Conservation (phyloP, 2,329 filamentous ascomycete species). For the Apiospora marii region DNA sequence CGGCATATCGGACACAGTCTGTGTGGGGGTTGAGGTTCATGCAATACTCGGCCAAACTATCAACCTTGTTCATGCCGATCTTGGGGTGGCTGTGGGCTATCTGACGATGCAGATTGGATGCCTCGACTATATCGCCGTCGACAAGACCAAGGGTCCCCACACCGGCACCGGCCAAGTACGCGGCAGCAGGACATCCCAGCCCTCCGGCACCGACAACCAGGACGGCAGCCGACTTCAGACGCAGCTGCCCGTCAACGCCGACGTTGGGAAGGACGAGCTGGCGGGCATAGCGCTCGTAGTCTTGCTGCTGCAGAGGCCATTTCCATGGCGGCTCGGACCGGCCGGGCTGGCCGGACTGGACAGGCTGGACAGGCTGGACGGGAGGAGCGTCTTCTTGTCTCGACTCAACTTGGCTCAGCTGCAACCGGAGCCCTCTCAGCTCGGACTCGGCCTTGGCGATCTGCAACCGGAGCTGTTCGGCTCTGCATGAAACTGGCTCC, state of each 20-base stretch:
- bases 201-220: conserved; percentile 89
- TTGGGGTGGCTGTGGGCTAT: conserved; percentile 77
- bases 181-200: conserved; percentile 87
- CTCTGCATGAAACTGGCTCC: conserved; percentile 38
- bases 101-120: conserved; percentile 92
- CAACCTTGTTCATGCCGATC: conserved; percentile 80
- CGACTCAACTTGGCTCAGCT: conserved; percentile 53
- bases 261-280: conserved; percentile 89
- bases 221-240: conserved; percentile 73
- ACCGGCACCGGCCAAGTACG: conserved; percentile 92
- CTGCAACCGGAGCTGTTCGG: conserved; percentile 48
- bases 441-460: conserved; percentile 58
- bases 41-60: conserved; percentile 69
- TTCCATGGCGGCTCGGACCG: conserved; percentile 46
- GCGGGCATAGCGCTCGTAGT: conserved; percentile 87
- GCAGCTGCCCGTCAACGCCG: conserved; percentile 80
- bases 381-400: conserved; percentile 25
- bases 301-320: conserved; percentile 75
- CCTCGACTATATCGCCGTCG: conserved; percentile 88
- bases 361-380: conserved; percentile 14
- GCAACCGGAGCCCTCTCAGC: conserved; percentile 52
- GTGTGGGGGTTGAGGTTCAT: conserved; percentile 76
- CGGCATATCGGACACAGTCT: conserved; percentile 67
- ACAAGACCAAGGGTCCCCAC: conserved; percentile 84
- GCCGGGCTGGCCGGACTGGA: conserved; percentile 19